A percentile compares a stretch with the other conserved stretches of the same genome.
Evolutionary conservation across 768 basidiomycete species (phyloP).

Genomic region (Mycena rosella): DNA sequence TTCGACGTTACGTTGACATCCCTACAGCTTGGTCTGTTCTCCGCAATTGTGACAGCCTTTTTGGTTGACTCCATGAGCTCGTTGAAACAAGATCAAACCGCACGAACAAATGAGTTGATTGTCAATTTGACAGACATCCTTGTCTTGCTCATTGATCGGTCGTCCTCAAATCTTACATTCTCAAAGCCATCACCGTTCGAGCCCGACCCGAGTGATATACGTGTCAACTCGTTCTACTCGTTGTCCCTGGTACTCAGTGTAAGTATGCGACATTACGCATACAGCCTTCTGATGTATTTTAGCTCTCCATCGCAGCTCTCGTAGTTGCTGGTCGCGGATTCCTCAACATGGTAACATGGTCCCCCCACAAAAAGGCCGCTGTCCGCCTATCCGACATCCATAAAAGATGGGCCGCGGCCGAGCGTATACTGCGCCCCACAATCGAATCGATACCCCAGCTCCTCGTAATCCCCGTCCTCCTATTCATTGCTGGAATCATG

Average conservation of each 20-base stretch:
- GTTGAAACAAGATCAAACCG: conserved; percentile 11
- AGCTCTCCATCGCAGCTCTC: conserved; percentile 35
- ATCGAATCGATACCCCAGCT: conserved; percentile 31
- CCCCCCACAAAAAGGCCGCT: conserved; percentile 16
- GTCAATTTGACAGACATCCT: conserved; percentile 24
- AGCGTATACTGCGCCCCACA: conserved; percentile 26
- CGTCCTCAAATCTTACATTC: not conserved
- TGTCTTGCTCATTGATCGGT: not conserved
- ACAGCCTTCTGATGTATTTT: not conserved
- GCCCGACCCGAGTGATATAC: conserved; percentile 25
- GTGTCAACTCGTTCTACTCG: conserved; percentile 33
- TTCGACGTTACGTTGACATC: not conserved
- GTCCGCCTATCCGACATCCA: conserved; percentile 30
- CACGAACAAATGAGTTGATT: conserved; percentile 15
- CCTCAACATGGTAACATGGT: conserved; percentile 32
- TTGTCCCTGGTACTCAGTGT: conserved; percentile 34
- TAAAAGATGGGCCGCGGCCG: conserved; percentile 25
- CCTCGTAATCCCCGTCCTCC: conserved; percentile 33
- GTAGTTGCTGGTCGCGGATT: conserved; percentile 33
- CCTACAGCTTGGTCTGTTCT: conserved; percentile 39
- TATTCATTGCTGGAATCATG: conserved; percentile 32
- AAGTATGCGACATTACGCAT: not conserved
- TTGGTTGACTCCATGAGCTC: conserved; percentile 25
- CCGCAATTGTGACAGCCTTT: conserved; percentile 37
- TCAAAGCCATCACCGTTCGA: not conserved